Conservation (phyloP, 169 alveolate species). For the Theileria equi region DNA sequence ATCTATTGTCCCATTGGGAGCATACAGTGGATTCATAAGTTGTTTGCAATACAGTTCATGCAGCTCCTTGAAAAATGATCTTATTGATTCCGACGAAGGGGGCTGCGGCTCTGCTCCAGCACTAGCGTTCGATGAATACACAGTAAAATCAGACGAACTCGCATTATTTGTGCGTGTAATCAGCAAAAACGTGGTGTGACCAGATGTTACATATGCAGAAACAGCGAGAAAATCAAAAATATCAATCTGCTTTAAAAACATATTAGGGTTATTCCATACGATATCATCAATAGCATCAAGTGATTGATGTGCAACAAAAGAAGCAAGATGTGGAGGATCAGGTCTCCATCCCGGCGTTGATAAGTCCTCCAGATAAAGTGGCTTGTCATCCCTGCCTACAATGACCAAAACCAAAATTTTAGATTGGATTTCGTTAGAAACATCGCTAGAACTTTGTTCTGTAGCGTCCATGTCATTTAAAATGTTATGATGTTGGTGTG, state of each 20-base stretch:
- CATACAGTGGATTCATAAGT: conserved; percentile 71
- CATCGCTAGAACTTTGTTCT: conserved; percentile 3
- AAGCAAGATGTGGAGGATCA: conserved; percentile 83
- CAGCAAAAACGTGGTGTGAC: conserved; percentile 77
- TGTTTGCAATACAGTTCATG: conserved; percentile 81
- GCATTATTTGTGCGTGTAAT: conserved; percentile 69
- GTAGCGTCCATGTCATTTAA: conserved; percentile 17
- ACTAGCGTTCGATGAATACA: conserved; percentile 4
- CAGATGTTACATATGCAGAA: conserved; percentile 84
- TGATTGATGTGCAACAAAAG: conserved; percentile 85
- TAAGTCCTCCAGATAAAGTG: conserved; percentile 82
- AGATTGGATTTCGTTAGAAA: conserved; percentile 20
- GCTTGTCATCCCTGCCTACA: conserved; percentile 86
- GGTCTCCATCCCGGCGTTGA: conserved; percentile 81
- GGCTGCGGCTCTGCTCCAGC: conserved; percentile 47
- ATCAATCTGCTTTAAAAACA: conserved; percentile 82
- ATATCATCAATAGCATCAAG: conserved; percentile 83
- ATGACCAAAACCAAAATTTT: conserved; percentile 78
- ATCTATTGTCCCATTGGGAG: conserved; percentile 40
- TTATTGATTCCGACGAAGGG: conserved; percentile 76
- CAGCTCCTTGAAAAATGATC: conserved; percentile 75
- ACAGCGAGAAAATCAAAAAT: conserved; percentile 80
- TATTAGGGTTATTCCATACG: conserved; percentile 69
- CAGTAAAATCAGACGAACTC: conserved; percentile 9
- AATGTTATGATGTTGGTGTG: background rate